Conservation (phyloP, 192 early-diverging fungal species). For the Diversispora eburnea region DNA sequence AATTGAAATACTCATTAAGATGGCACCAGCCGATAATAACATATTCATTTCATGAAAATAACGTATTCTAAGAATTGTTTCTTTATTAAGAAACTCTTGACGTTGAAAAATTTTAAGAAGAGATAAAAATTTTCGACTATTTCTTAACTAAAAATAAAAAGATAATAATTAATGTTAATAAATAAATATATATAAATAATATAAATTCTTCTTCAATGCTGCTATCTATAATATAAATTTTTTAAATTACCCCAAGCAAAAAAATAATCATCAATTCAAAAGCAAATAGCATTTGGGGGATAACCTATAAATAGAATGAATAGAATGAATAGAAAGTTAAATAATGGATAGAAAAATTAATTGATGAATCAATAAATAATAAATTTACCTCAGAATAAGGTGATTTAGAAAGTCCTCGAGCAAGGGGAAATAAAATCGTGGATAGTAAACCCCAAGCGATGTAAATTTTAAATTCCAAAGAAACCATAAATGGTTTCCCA, state of each 20-base stretch:
- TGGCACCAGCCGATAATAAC: background rate
- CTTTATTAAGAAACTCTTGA: background rate
- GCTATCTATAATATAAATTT: background rate
- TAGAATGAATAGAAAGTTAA: background rate
- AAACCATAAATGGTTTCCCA: slow-evolving; percentile 1
- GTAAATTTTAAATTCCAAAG: slow-evolving; percentile 18
- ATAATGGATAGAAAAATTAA: background rate
- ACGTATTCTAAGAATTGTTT: background rate
- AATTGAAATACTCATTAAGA: background rate
- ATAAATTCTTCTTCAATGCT: no score
- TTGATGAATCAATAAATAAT: background rate
- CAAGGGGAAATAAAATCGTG: background rate
- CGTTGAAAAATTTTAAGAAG: background rate
- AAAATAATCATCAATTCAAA: background rate
- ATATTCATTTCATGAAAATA: slow-evolving; percentile 21
- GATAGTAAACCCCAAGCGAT: background rate
- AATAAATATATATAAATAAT: background rate
- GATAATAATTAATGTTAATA: background rate
- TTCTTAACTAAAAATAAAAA: background rate
- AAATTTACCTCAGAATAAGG: background rate
- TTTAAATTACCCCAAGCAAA: background rate
- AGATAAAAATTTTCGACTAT: background rate
- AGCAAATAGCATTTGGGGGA: background rate
- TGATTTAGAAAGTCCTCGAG: background rate
- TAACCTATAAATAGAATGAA: background rate